A percentile compares a stretch with the other conserved stretches of the same genome.
Conservation (phyloP, 2,329 filamentous ascomycete species). For the Aureobasidium melanogenum region DNA sequence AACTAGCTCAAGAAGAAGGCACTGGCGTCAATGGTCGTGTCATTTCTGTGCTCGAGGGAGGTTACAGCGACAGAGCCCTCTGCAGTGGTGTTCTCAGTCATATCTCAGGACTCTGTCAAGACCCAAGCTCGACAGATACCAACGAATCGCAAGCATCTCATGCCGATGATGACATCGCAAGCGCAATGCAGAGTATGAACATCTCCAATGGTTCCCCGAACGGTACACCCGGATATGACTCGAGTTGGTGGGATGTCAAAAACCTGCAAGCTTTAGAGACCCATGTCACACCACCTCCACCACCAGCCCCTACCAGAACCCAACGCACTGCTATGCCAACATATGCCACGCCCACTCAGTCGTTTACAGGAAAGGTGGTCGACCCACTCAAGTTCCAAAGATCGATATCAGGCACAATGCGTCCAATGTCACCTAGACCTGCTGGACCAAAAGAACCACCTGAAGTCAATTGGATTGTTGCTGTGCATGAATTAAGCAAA, state of each 20-base stretch:
- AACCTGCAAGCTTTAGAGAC: slow-evolving; percentile 63
- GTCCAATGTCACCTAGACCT: slow-evolving; percentile 29
- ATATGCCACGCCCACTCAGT: slow-evolving; percentile 80
- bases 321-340: slow-evolving; percentile 54
- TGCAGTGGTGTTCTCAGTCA: slow-evolving; percentile 86
- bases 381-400: slow-evolving; percentile 58
- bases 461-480: slow-evolving; percentile 75
- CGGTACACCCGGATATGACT: slow-evolving; percentile 26
- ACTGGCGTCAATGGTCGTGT: slow-evolving; percentile 72
- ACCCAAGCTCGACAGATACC: slow-evolving; percentile 21
- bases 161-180: slow-evolving; percentile 1
- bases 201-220: background rate
- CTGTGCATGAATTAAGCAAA: slow-evolving; percentile 74
- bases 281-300: slow-evolving; percentile 43
- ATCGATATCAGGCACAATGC: slow-evolving; percentile 49
- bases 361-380: slow-evolving; percentile 72
- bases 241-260: slow-evolving; percentile 37
- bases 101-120: slow-evolving; percentile 67
- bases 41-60: slow-evolving; percentile 89
- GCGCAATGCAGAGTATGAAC: slow-evolving; percentile 7
- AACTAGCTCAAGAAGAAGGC: slow-evolving; percentile 69
- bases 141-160: background rate
- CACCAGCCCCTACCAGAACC: slow-evolving; percentile 44
- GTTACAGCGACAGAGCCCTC: slow-evolving; percentile 87
- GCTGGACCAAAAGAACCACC: slow-evolving; percentile 60